Evolutionary conservation across 2,329 filamentous ascomycete genomes (phyloP).

Genomic region (Xylaria sp.): DNA sequence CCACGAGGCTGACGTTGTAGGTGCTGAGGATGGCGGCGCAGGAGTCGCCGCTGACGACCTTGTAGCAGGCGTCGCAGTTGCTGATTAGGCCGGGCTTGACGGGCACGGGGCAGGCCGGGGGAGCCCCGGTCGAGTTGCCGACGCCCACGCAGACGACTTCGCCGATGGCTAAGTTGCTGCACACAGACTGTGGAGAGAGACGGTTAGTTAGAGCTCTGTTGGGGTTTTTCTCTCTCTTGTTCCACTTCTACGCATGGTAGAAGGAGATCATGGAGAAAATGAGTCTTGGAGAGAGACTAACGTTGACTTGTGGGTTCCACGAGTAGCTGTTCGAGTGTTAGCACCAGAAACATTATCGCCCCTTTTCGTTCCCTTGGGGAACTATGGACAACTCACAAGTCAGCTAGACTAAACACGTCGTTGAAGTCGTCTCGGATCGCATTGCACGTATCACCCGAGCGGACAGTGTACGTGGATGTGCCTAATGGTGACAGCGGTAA

Average conservation of each 20-base stretch:
- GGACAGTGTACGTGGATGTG: slow-evolving; percentile 39
- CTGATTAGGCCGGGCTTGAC: slow-evolving; percentile 26
- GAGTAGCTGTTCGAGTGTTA: slow-evolving; percentile 24
- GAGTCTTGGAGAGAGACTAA: slow-evolving; percentile 16
- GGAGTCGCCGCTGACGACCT: slow-evolving; percentile 39
- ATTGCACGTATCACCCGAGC: slow-evolving; percentile 38
- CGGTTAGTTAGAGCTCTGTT: neutral
- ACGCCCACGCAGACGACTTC: slow-evolving; percentile 41
- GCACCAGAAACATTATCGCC: neutral
- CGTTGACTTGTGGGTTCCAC: slow-evolving; percentile 38
- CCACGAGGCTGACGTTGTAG: slow-evolving; percentile 30
- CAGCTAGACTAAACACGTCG: slow-evolving; percentile 48
- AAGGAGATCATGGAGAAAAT: neutral
- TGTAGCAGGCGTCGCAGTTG: slow-evolving; percentile 43
- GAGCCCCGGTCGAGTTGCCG: slow-evolving; percentile 2
- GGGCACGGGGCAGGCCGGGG: slow-evolving; percentile 39
- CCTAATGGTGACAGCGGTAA: slow-evolving; percentile 18
- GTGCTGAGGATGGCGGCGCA: slow-evolving; percentile 32
- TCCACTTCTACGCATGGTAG: neutral
- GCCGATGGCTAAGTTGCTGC: slow-evolving; percentile 40
- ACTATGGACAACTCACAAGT: slow-evolving; percentile 39
- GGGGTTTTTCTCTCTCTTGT: neutral
- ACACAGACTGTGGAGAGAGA: slow-evolving; percentile 25
- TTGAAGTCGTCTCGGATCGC: slow-evolving; percentile 37
- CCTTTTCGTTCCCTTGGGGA: neutral